These are phyloP conservation scores for Kodamaea sagamina DNA, from an alignment of 805 yeast genomes.

Conservation along the genomic window DNA sequence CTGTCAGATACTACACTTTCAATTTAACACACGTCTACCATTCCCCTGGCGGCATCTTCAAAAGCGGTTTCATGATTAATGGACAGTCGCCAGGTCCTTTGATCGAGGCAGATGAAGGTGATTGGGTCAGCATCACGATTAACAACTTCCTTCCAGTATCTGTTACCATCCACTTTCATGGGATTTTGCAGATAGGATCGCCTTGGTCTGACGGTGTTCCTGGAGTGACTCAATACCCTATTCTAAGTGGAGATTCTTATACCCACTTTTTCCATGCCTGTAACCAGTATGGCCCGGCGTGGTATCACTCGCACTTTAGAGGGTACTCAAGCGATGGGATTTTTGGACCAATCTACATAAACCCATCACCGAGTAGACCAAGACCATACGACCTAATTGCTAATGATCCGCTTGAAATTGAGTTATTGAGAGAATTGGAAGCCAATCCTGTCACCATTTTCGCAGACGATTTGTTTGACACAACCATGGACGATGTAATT, in stretches of 20 bases:
- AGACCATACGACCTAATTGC: constrained; percentile 36
- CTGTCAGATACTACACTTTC: constrained; percentile 8
- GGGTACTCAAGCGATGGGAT: constrained; percentile 53
- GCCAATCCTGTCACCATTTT: constrained; percentile 27
- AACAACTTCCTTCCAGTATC: constrained; percentile 39
- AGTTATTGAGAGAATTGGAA: constrained; percentile 28
- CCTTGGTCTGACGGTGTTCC: constrained; percentile 54
- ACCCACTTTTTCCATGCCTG: constrained; percentile 42
- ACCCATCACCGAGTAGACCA: constrained; percentile 29
- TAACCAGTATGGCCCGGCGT: constrained; percentile 49
- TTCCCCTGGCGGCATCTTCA: constrained; percentile 36
- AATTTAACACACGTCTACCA: constrained; percentile 11
- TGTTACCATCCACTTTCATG: constrained; percentile 56
- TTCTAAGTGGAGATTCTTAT: constrained; percentile 44
- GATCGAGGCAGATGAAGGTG: constrained; percentile 37
- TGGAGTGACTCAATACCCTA: constrained; percentile 52
- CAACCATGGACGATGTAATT: constrained; percentile 33
- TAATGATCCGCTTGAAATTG: constrained; percentile 26
- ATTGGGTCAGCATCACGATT: constrained; percentile 37
- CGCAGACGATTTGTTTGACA: constrained; percentile 44
- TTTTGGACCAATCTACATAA: constrained; percentile 48
- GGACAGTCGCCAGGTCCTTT: constrained; percentile 54
- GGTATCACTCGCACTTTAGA: constrained; percentile 57
- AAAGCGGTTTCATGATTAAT: constrained; percentile 39
- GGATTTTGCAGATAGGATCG: constrained; percentile 48